Evolutionary conservation across 2,329 filamentous ascomycete genomes (phyloP).

Genomic region (Penicillium sp.): DNA sequence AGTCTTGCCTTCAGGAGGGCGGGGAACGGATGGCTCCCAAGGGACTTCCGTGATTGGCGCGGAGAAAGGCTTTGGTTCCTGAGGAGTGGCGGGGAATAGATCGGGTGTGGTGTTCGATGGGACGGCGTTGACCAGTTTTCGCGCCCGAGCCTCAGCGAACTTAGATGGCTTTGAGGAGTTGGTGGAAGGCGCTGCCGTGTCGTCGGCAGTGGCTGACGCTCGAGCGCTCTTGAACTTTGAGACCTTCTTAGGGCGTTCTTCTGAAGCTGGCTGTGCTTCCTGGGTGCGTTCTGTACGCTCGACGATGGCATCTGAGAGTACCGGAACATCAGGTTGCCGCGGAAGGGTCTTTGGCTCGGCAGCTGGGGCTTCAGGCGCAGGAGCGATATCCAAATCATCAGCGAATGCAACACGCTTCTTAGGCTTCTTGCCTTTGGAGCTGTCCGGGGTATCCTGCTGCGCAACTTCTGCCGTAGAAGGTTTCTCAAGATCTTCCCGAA

Average conservation of each 20-base stretch:
- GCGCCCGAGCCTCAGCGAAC: constrained; percentile 18
- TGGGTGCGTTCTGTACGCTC: constrained; percentile 37
- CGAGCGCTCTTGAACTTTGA: constrained; percentile 47
- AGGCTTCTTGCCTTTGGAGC: constrained; percentile 25
- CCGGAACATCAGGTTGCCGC: constrained; percentile 29
- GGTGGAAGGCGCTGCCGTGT: neutral
- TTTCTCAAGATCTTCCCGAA: constrained; percentile 31
- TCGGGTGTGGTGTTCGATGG: constrained; percentile 28
- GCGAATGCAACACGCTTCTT: constrained; percentile 81
- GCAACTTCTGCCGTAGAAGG: constrained; percentile 19
- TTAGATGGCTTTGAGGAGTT: constrained; percentile 15
- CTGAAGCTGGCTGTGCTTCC: constrained; percentile 15
- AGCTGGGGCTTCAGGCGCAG: constrained; percentile 35
- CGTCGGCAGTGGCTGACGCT: constrained; percentile 2
- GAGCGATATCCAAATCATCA: constrained; percentile 68
- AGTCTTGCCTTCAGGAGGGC: constrained; percentile 47
- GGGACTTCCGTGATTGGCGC: constrained; percentile 32
- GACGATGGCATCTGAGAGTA: constrained; percentile 45
- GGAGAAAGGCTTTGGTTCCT: constrained; percentile 40
- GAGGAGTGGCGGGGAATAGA: constrained; percentile 39
- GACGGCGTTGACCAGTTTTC: constrained; percentile 22
- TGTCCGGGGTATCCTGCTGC: neutral
- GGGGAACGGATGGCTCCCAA: constrained; percentile 23
- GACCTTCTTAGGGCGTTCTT: constrained; percentile 36
- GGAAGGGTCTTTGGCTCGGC: constrained; percentile 29